A percentile compares a stretch with the other conserved stretches of the same genome.
Evolutionary conservation across 2,329 filamentous ascomycete genomes (phyloP).

Genomic region (Byssothecium circinans): DNA sequence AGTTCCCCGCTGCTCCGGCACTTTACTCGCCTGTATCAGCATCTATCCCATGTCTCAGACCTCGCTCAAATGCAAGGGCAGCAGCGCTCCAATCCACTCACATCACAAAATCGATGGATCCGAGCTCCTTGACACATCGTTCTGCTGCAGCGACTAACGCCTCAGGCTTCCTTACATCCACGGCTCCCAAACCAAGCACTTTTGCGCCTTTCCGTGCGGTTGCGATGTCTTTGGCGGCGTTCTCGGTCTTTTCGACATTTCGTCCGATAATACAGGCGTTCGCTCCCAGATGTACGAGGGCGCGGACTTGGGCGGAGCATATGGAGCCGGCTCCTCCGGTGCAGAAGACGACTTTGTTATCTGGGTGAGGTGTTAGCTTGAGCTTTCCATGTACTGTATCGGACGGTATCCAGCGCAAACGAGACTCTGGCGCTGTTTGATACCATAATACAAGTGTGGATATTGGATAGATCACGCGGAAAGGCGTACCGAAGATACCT

Average conservation of each 20-base stretch:
- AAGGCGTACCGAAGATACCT: constrained; percentile 74
- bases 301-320: constrained; percentile 90
- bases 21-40: constrained; percentile 48
- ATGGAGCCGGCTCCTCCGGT: constrained; percentile 93
- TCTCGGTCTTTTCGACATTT: constrained; percentile 84
- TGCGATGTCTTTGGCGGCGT: constrained; percentile 77
- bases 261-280: constrained; percentile 93
- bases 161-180: constrained; percentile 69
- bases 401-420: not conserved
- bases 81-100: constrained; percentile 47
- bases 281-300: constrained; percentile 85
- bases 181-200: constrained; percentile 79
- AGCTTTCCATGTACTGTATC: not conserved
- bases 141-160: constrained; percentile 74
- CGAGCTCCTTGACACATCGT: constrained; percentile 77
- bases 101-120: constrained; percentile 91
- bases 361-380: constrained; percentile 49
- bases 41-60: constrained; percentile 4
- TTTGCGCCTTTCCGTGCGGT: constrained; percentile 75
- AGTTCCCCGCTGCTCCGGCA: constrained; percentile 94
- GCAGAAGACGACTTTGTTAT: constrained; percentile 87
- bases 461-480: not conserved
- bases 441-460: not conserved
- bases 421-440: not conserved
- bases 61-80: constrained; percentile 11